Base-by-base conservation (phyloP, 352 stramenopile species). In the Globisporangium canariense region DNA sequence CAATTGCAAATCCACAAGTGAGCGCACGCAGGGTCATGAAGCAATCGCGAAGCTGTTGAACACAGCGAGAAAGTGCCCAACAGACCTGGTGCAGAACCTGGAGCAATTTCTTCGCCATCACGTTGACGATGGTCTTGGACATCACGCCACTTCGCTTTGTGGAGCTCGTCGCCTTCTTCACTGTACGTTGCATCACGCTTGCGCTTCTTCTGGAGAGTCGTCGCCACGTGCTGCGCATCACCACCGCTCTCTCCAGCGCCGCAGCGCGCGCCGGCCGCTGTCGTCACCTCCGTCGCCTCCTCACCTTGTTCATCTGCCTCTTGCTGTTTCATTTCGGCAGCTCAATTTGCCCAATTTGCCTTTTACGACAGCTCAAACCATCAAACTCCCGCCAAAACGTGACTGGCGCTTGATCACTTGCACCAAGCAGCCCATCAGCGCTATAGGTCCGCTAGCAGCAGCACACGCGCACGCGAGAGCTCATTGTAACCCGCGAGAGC, bases 131-230 rank as follows among this genome's bases (percentile, higher is more conserved):
- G 14, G 30, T 14, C 28, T 9, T 5, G 18, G 30, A 25, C 51
- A 57, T 11, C 30, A 20, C 30, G 51, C 9, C 51, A 20, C 51
- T 57, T 57, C 51, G 51, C 51, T 40, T 57, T 30, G 16, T 22
- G 18, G 3, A 57, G 51, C 51, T 28, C 30, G 13, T 57, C 51
- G 30, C 36, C 8, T 25, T 10, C 14, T 3, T 14, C 28, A 9
- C 34, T 14, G n/a, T 41, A 7, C 28, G 6, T 16, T 20, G 14
- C 22, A 11, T 36, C 50, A 16, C 28, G 50, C 16, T 57, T 34
- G 13, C 20, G 16, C 30, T 57, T 57, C 18, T 28, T 57, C 43
- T 49, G 16, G 43, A 11, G 2, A 10, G 16, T 13, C 28, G 16
- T 9, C 51, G 16, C 16, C 51, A 43, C 7, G 28, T 6, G 3